Conservation (phyloP, 164 flowering plant species). For the Buxus sempervirens region DNA sequence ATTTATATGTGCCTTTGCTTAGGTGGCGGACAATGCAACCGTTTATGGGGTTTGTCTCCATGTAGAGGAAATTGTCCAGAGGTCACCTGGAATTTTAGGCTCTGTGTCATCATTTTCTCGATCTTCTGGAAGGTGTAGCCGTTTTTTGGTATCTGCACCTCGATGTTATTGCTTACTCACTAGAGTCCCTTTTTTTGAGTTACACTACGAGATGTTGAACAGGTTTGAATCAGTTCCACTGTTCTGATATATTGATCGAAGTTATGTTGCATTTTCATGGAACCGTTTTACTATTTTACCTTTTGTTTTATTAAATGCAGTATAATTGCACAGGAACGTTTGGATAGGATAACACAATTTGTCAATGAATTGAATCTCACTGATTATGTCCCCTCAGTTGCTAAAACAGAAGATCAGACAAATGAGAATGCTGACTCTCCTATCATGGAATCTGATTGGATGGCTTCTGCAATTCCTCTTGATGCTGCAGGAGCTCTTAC, state of each 20-base stretch:
- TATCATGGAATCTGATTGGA: constrained; percentile 49
- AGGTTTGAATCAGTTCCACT: constrained; percentile 42
- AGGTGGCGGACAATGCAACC: constrained; percentile 84
- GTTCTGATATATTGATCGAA: neutral
- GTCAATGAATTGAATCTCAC: constrained; percentile 52
- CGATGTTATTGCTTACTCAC: constrained; percentile 94
- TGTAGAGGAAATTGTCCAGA: constrained; percentile 86
- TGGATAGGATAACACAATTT: constrained; percentile 82
- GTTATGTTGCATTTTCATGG: neutral
- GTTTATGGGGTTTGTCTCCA: constrained; percentile 93
- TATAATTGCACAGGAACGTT: constrained; percentile 86
- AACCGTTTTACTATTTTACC: constrained; percentile 2
- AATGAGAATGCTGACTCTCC: constrained; percentile 36
- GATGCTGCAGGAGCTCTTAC: constrained; percentile 59
- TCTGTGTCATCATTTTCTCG: constrained; percentile 46
- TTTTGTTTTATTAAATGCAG: constrained; percentile 48
- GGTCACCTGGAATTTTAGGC: constrained; percentile 67
- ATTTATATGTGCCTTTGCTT: constrained; percentile 20
- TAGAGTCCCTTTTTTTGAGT: constrained; percentile 87
- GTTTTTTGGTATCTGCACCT: constrained; percentile 87
- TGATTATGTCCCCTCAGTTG: constrained; percentile 37
- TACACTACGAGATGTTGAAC: constrained; percentile 92
- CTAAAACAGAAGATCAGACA: constrained; percentile 30
- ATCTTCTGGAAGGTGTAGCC: constrained; percentile 44
- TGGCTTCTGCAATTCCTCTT: constrained; percentile 73